Percentiles rank a stretch among this genome's conserved stretches.
Evolutionary conservation across 345 rosid species (phyloP).

Genomic region (Anastatica hierochuntica): DNA sequence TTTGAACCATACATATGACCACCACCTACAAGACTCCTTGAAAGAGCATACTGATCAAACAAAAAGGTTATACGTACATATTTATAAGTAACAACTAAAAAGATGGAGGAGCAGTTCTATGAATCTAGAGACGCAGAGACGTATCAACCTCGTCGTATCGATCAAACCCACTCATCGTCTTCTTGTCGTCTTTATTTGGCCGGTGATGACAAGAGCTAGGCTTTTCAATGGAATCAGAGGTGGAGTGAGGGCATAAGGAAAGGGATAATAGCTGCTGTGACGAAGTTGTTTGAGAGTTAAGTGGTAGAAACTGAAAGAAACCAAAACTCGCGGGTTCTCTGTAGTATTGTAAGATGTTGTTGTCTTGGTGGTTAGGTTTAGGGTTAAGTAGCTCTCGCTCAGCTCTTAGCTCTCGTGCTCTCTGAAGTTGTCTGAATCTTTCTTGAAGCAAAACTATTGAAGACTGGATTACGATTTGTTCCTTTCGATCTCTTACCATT

Average conservation of each 20-base stretch:
- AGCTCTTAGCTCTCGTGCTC: constrained; percentile 55
- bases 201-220: constrained; percentile 25
- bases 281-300: constrained; percentile 19
- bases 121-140: constrained; percentile 55
- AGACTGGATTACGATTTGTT: constrained; percentile 39
- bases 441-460: constrained; percentile 69
- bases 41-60: constrained; percentile 20
- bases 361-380: constrained; percentile 27
- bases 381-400: constrained; percentile 36
- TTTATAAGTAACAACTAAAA: background rate
- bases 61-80: constrained; percentile 20
- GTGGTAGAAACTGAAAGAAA: constrained; percentile 41
- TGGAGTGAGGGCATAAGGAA: constrained; percentile 7
- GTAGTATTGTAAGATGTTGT: constrained; percentile 14
- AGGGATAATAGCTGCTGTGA: constrained; percentile 27
- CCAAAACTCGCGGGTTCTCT: constrained; percentile 30
- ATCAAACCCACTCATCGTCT: constrained; percentile 22
- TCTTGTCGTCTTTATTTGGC: constrained; percentile 23
- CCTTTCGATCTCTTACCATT: constrained; percentile 38
- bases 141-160: constrained; percentile 48
- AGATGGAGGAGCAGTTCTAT: background rate
- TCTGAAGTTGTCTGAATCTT: constrained; percentile 56
- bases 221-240: constrained; percentile 16
- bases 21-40: constrained; percentile 14
- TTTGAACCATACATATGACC: constrained; percentile 18